These are phyloP conservation scores for Theileria equi DNA, from an alignment of 169 alveolate species.

Conservation along the genomic window DNA sequence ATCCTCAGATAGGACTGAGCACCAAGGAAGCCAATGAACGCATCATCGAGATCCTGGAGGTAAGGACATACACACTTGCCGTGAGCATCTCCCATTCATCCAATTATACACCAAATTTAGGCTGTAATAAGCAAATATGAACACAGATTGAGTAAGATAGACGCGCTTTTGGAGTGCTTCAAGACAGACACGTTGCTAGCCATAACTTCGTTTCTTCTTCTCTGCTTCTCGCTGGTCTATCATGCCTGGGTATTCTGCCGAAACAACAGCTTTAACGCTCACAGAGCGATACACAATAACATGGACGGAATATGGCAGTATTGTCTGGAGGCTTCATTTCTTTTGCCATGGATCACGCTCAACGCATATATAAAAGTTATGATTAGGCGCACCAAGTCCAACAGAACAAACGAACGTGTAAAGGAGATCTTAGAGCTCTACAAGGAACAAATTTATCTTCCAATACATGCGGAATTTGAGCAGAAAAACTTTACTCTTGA, in stretches of 20 bases:
- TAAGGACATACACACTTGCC: constrained; percentile 9
- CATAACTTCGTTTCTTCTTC: neutral
- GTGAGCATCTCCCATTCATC: too few relatives aligned
- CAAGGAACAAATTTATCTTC: neutral
- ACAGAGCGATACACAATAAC: neutral
- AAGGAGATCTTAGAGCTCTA: constrained; percentile 30
- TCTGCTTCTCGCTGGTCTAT: neutral
- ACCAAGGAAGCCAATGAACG: constrained; percentile 49
- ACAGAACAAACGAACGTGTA: constrained; percentile 38
- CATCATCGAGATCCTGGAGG: constrained; percentile 39
- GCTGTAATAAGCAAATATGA: neutral
- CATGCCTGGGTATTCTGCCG: constrained; percentile 3
- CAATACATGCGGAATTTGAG: constrained; percentile 41
- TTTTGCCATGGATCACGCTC: constrained; percentile 35
- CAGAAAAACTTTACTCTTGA: constrained; percentile 43
- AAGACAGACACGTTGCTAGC: neutral
- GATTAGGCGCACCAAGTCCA: constrained; percentile 19
- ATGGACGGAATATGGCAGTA: constrained; percentile 13
- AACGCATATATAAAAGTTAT: constrained; percentile 42
- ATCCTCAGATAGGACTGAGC: constrained; percentile 44
- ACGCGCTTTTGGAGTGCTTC: neutral
- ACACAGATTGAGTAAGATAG: neutral
- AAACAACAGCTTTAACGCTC: neutral
- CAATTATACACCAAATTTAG: neutral
- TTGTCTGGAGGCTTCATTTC: constrained; percentile 22